Base-by-base conservation (phyloP, 331 rosid genomes). In the Telfairia occidentalis region DNA sequence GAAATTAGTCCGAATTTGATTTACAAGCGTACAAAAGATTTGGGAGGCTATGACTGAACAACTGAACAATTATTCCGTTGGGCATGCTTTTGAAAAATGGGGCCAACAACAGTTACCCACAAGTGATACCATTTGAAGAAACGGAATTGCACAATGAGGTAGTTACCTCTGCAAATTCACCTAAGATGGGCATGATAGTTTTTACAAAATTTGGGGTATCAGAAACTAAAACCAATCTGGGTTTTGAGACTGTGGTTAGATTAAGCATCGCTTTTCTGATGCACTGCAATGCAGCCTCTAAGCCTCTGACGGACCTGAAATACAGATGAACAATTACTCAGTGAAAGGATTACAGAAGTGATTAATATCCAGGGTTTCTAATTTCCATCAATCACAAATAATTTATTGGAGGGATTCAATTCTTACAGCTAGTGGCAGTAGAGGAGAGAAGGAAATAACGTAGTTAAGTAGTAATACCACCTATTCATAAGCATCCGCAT, bases 401-500 rank as follows among this genome's bases (percentile, higher is more conserved):
- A n/a, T 65, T 38, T 65, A 19, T 66, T 38, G 34, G 53, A 38
- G 42, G 34, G 32, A 23, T 38, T 40, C n/a, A 42, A 40, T 66
- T 38, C 73, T 58, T 58, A 66, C 10, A 66, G 73, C 52, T 66
- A 21, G 72, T 37, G 49, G 72, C 46, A 65, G 72, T 38, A 64
- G 50, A 65, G 11, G 50, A 37, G n/a, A 38, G 72, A 37, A 37
- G 50, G 49, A 65, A 65, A 38, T 19, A 65, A 37, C 49, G 61
- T 57, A 42, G 28, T 50, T 61, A 59, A 60, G 53, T 78, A 74
- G 79, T 49, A 50, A 54, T 83, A 88, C 96, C 81, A 94, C 98
- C 84, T 88, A 76, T 90, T 94, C 91, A 86, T 87, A 75, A 91
- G 92, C 98, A 94, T 90, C 82, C 98, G 89, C 98, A 88, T 88